Evolutionary conservation across 371 early-diverging fungal species (phyloP).

Genomic region (Lichtheimia hyalospora): DNA sequence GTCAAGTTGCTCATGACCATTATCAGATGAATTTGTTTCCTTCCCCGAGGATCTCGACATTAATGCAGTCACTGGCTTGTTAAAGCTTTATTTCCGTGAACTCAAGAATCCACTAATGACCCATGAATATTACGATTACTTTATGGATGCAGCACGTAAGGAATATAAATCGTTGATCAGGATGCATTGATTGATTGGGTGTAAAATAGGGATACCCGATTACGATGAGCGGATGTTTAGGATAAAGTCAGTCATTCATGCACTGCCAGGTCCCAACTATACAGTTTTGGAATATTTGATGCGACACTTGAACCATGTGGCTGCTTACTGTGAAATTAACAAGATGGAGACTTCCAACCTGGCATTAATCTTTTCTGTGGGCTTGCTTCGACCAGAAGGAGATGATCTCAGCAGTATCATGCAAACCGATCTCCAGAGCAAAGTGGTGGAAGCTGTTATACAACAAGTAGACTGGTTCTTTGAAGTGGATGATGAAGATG

Average conservation of each 20-base stretch:
- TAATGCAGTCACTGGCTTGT: slow-evolving; percentile 72
- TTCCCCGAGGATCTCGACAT: slow-evolving; percentile 68
- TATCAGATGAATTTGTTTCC: slow-evolving; percentile 32
- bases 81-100: slow-evolving; percentile 86
- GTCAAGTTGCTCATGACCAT: neutral
- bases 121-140: slow-evolving; percentile 75
- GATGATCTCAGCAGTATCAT: slow-evolving; percentile 55
- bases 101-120: slow-evolving; percentile 76
- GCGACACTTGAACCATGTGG: slow-evolving; percentile 68
- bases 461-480: slow-evolving; percentile 66
- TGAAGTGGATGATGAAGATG: slow-evolving; percentile 33
- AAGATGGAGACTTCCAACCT: slow-evolving; percentile 88
- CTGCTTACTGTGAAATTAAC: slow-evolving; percentile 65
- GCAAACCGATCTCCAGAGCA: slow-evolving; percentile 56
- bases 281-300: slow-evolving; percentile 70
- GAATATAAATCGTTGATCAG: neutral
- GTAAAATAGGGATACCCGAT: slow-evolving; percentile 56
- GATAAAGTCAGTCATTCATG: slow-evolving; percentile 71
- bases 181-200: neutral
- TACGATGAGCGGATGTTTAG: slow-evolving; percentile 74
- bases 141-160: slow-evolving; percentile 77
- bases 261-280: slow-evolving; percentile 69
- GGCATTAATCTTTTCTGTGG: slow-evolving; percentile 81
- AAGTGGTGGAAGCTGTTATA: slow-evolving; percentile 58
- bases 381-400: slow-evolving; percentile 48